Percentiles rank a stretch among this genome's conserved stretches.
Conservation (phyloP, 1,139 yeast genomes). For the Pneumocystis canis region DNA sequence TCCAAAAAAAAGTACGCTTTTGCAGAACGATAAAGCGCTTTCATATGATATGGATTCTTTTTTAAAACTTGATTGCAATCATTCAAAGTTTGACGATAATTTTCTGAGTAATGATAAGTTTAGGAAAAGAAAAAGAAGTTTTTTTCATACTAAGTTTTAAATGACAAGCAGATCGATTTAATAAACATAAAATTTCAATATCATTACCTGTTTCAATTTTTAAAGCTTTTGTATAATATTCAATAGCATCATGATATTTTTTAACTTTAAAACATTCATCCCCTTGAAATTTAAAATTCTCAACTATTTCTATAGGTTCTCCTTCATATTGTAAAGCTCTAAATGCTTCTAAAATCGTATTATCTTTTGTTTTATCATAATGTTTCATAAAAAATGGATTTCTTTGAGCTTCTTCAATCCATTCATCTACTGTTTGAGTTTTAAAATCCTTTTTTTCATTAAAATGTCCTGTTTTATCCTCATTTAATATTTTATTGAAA, state of each 20-base stretch:
- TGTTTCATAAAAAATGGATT: constrained; percentile 77
- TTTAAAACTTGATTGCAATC: constrained; percentile 66
- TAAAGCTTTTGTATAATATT: constrained; percentile 65
- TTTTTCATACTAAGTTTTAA: constrained; percentile 38
- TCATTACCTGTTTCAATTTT: constrained; percentile 42
- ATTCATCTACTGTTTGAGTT: too few species aligned
- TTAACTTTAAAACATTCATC: constrained; percentile 67
- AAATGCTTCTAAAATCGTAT: constrained; percentile 66
- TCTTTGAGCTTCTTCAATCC: background rate
- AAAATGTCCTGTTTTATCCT: too few species aligned
- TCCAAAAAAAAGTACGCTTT: constrained; percentile 61
- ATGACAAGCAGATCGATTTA: constrained; percentile 87
- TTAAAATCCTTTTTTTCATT: too few species aligned
- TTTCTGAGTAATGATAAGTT: constrained; percentile 26
- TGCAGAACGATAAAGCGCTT: constrained; percentile 77
- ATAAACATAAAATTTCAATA: constrained; percentile 33
- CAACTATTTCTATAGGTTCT: constrained; percentile 82
- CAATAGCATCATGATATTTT: constrained; percentile 61
- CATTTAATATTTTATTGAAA: too few species aligned
- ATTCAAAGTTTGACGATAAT: constrained; percentile 71
- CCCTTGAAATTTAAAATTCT: constrained; percentile 83
- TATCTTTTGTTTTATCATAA: constrained; percentile 67
- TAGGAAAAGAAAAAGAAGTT: background rate
- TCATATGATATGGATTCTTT: constrained; percentile 53
- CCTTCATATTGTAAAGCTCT: constrained; percentile 90